Base-by-base conservation (phyloP, 208 protist species). In the Leptomonas pyrrhocoris region DNA sequence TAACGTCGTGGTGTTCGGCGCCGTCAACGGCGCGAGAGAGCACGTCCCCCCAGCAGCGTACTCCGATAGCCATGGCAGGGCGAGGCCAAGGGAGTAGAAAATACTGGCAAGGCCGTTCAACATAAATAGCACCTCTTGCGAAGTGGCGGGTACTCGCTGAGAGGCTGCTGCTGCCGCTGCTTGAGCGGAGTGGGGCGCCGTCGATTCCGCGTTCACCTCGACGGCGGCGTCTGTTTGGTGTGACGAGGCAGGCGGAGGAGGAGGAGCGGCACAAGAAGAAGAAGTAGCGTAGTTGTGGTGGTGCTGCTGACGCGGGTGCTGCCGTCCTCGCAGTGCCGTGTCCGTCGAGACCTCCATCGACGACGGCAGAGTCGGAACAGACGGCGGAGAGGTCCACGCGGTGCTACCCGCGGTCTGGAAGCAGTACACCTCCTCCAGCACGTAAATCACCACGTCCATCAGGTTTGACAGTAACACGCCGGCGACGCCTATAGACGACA, bases 361-460 rank as follows among this genome's bases (percentile, higher is more conserved):
- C 45, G 45, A 49, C 11, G 45, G 45, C 45, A 49, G 45, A 8
- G 8, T 23, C 51, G 23, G 48, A 5, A 27, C 13, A 21, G 54
- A 19, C 2, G 31, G 54, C 6, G n/a, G 54, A 5, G 36, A 6
- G 13, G 42, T n/a, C 30, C 34, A 5, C 31, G 55, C 38, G 13
- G 23, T 21, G 58, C 21, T 27, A 18, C 34, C 49, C 0, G 62
- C 38, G 16, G 65, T 48, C 21, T 68, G 60, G 28, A 92, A 88
- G 65, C 81, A 86, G 36, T 83, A 77, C n/a, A 79, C 71, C 63
- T 92, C 86, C 50, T 92, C 79, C 15, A 74, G 42, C 6, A 81
- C 27, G 59, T 87, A 88, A 21, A 92, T 72, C 1, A 83, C 38
- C 1, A 73, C 73, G 72, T 92, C 86, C 53, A 79, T 70, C 0